Percentiles rank a stretch among this genome's conserved stretches.
Conservation (phyloP, 208 protist genomes). For the Trypanosoma mega region DNA sequence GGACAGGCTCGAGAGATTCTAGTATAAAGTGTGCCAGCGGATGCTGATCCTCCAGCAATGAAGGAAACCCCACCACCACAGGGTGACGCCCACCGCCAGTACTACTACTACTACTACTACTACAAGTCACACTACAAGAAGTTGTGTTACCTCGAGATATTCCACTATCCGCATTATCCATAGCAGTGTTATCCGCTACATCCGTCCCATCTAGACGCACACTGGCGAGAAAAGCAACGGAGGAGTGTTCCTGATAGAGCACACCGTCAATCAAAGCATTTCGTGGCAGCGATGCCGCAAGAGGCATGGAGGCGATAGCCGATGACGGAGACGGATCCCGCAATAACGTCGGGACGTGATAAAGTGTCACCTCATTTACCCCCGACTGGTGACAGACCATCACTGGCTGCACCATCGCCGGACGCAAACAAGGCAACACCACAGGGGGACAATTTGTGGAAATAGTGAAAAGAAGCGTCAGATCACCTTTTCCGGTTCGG, state of each 20-base stretch:
- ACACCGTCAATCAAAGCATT: slow-evolving; percentile 14
- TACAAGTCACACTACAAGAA: too few species aligned
- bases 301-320: slow-evolving; percentile 19
- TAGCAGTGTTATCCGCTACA: neutral
- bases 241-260: slow-evolving; percentile 22
- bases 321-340: slow-evolving; percentile 15
- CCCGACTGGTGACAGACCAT: slow-evolving; percentile 65
- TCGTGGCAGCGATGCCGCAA: slow-evolving; percentile 12
- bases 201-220: neutral
- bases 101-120: neutral
- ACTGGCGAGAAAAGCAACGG: slow-evolving; percentile 21
- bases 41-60: slow-evolving; percentile 32
- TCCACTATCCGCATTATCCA: neutral
- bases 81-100: neutral
- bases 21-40: slow-evolving; percentile 49
- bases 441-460: slow-evolving; percentile 41
- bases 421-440: slow-evolving; percentile 57
- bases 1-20: slow-evolving; percentile 49
- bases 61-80: slow-evolving; percentile 35
- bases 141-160: too few species aligned
- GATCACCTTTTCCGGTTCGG: slow-evolving; percentile 26
- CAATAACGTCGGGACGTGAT: slow-evolving; percentile 39
- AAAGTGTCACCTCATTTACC: slow-evolving; percentile 54
- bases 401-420: slow-evolving; percentile 47
- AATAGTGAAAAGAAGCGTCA: slow-evolving; percentile 56